Base-by-base conservation (phyloP, 2,329 filamentous ascomycete species). In the Diaporthe eres region DNA sequence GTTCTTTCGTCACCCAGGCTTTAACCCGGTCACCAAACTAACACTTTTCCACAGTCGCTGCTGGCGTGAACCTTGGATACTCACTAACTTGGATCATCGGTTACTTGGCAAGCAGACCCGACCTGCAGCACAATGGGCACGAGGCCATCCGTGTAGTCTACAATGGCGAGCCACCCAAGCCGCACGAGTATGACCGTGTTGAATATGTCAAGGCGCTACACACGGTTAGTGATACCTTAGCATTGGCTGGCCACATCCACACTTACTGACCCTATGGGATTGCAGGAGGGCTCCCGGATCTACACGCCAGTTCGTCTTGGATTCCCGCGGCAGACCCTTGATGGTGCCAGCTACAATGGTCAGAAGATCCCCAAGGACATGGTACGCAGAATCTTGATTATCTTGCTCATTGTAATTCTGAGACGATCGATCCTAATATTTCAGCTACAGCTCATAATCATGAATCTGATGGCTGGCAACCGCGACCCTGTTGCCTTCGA, bases 71-170 rank as follows among this genome's bases (percentile, higher is more conserved):
- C 3, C 55, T 60, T 39, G 55, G 55, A 5, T 60, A 60, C 19
- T 60, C 55, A 19, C 55, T 60, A 9, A 60, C 55, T n/a, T 60
- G 55, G 55, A 60, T 60, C 9, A 60, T 60, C 55, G 55, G 55
- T 4, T 60, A 60, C 13, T 19, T 60, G 31, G 55, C 55, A 60
- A 60, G 34, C 55, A 37, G 55, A 3, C 31, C 55, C 31, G 55
- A 60, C n/a, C 12, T 60, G 7, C 55, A 60, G 31, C 28, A 60
- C 13, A 37, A 39, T 8, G 55, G 55, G 10, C 9, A 37, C 19
- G 55, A 39, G 9, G 28, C 55, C 8, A 60, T 60, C 31, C 31
- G 55, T 60, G 31, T n/a, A n/a, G 60, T 63, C 7, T 63, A 63
- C 39, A 25, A 22, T 1, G 60, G 60, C 13, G 60, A 63, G 39